phyloP scores from a whole-genome alignment of 202 grass and related monocot species.

The Eragrostis tef region DNA sequence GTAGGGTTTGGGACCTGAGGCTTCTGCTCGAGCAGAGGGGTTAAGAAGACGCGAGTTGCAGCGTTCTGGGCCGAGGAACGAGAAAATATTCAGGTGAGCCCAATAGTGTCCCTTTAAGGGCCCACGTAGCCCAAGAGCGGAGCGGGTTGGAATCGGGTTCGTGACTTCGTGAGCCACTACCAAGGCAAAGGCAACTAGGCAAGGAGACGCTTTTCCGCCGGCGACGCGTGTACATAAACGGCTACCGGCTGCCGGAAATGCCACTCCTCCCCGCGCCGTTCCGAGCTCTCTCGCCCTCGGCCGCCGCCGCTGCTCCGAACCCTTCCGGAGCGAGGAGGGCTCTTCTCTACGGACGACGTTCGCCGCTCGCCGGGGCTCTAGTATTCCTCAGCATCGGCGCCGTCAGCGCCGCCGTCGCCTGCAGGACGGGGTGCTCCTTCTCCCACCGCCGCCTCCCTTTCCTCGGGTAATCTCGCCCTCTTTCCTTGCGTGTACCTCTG shows the following conservation, averaged over 20 bases:
- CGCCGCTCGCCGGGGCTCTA: slow-evolving; percentile 48
- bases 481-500: not conserved
- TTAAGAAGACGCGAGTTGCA: slow-evolving; percentile 22
- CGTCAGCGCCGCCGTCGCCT: slow-evolving; percentile 49
- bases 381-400: slow-evolving; percentile 69
- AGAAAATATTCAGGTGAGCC: not conserved
- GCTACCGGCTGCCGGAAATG: slow-evolving; percentile 36
- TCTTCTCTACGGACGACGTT: slow-evolving; percentile 18
- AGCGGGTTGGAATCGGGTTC: slow-evolving; percentile 1
- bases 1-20: slow-evolving; percentile 48
- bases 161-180: not conserved
- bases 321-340: not conserved
- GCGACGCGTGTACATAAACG: slow-evolving; percentile 39
- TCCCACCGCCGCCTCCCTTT: slow-evolving; percentile 52
- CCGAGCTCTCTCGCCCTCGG: slow-evolving; percentile 20
- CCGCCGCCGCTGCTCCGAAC: not conserved
- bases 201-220: not conserved
- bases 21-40: not conserved
- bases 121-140: slow-evolving; percentile 5
- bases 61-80: not conserved
- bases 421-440: slow-evolving; percentile 60
- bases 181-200: slow-evolving; percentile 9
- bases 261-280: slow-evolving; percentile 37
- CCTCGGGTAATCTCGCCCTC: slow-evolving; percentile 45
- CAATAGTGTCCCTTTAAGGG: not conserved